phyloP scores from a whole-genome alignment of 257 asterid genomes.

The Voacanga thouarsii region DNA sequence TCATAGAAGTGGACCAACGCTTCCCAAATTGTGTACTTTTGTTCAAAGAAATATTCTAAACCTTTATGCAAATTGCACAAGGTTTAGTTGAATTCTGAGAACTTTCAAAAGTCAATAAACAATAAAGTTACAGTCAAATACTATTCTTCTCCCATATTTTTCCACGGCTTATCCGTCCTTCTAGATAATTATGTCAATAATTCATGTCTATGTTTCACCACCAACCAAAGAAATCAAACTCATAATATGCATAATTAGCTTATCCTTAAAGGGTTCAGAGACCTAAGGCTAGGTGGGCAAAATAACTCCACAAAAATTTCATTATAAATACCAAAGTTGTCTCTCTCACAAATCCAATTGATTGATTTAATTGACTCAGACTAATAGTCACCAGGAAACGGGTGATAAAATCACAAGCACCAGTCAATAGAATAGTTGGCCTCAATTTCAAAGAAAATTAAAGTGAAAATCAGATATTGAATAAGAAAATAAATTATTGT shows the following conservation, averaged over 20 bases:
- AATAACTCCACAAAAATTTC: neutral
- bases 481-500: neutral
- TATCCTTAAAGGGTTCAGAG: neutral
- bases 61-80: neutral
- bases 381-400: neutral
- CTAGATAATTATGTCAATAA: neutral
- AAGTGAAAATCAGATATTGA: neutral
- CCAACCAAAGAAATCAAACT: neutral
- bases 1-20: neutral
- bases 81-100: neutral
- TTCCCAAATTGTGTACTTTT: neutral
- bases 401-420: neutral
- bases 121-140: neutral
- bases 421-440: neutral
- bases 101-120: constrained; percentile 2
- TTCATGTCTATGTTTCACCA: neutral
- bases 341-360: neutral
- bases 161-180: neutral
- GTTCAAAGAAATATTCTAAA: neutral
- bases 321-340: neutral
- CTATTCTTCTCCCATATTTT: constrained; percentile 5
- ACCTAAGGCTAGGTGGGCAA: neutral
- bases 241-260: neutral
- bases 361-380: neutral
- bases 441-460: neutral